phyloP scores from a whole-genome alignment of 371 early-diverging fungal genomes.

The Mucor velutinosus region DNA sequence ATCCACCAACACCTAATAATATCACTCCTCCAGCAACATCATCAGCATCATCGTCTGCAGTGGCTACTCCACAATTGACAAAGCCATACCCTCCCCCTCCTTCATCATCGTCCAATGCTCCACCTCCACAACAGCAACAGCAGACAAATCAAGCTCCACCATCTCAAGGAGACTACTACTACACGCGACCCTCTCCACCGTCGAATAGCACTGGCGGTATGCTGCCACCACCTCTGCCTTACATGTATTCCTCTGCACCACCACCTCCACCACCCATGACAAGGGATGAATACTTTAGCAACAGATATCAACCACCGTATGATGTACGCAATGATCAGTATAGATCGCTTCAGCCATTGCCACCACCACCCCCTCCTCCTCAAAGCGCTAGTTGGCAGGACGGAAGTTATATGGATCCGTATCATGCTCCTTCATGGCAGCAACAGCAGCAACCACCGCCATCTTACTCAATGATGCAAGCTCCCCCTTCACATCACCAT shows the following conservation, averaged over 20 bases:
- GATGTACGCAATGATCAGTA: background rate
- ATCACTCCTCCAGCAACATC: conserved; percentile 9
- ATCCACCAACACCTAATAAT: conserved; percentile 9
- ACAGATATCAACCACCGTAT: background rate
- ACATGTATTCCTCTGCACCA: conserved; percentile 13
- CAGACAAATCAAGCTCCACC: background rate
- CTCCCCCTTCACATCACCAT: background rate
- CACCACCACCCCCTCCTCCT: background rate
- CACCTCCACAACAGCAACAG: conserved; percentile 1
- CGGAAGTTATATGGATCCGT: conserved; percentile 11
- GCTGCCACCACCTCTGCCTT: conserved; percentile 22
- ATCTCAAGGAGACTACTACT: conserved; percentile 13
- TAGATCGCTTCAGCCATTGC: background rate
- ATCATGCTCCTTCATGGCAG: conserved; percentile 52
- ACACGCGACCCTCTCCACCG: conserved; percentile 18
- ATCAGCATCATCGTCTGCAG: background rate
- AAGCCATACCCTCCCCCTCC: conserved; percentile 17
- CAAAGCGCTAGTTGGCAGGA: background rate
- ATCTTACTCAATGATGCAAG: conserved; percentile 3
- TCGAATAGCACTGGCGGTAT: conserved; percentile 1
- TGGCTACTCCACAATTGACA: conserved; percentile 5
- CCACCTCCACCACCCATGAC: conserved; percentile 7
- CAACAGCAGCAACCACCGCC: conserved; percentile 15
- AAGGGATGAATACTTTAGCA: conserved; percentile 13
- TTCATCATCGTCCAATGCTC: background rate